Percentiles rank a stretch among this genome's conserved stretches.
phyloP scores from a whole-genome alignment of 257 asterid genomes.

The Nicotiana tabacum region DNA sequence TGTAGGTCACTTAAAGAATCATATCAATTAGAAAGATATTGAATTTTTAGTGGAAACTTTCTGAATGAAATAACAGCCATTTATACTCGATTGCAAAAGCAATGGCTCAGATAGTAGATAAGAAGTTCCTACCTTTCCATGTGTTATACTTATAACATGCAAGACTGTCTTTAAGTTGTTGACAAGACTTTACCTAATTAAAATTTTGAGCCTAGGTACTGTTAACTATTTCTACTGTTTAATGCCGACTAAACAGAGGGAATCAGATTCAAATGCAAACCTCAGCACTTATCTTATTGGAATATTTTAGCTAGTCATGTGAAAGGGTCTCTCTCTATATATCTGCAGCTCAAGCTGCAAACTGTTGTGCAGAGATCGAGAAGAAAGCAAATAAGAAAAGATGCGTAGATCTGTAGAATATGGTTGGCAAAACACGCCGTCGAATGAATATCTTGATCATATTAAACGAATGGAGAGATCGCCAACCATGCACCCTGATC shows the following conservation, averaged over 20 bases:
- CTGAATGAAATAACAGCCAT: neutral
- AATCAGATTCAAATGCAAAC: neutral
- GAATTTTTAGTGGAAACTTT: neutral
- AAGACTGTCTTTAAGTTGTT: too few relatives aligned
- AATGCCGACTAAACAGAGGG: neutral
- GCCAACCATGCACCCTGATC: constrained; percentile 27
- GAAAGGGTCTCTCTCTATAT: neutral
- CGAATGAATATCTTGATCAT: constrained; percentile 19
- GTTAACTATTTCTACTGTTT: neutral
- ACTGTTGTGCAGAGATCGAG: neutral
- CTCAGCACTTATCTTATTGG: neutral
- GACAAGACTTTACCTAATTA: too few relatives aligned
- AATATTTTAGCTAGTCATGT: neutral
- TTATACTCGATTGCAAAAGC: neutral
- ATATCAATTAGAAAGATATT: neutral
- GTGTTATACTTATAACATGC: neutral
- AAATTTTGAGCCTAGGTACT: too few relatives aligned
- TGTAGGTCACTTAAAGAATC: neutral
- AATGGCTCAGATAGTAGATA: neutral
- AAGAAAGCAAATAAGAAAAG: neutral
- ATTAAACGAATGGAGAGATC: constrained; percentile 26
- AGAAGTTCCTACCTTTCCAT: neutral
- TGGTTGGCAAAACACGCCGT: neutral
- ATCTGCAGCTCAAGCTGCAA: neutral
- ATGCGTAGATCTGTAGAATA: neutral